Evolutionary conservation across 176 grass and related monocot species (phyloP).

Genomic region (Triticum timopheevii): DNA sequence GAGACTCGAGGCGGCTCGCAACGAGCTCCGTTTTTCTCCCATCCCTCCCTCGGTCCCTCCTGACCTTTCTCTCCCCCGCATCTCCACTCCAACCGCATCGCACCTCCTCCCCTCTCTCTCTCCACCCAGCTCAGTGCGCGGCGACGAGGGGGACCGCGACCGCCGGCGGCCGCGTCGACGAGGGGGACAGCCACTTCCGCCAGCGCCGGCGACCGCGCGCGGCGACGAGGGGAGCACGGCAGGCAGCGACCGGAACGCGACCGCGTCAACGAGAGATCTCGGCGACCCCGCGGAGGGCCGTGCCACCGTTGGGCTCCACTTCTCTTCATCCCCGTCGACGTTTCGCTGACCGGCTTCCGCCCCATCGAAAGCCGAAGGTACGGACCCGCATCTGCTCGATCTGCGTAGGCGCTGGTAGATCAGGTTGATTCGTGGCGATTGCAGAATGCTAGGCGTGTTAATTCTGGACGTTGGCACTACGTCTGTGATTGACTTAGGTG

Average conservation of each 20-base stretch:
- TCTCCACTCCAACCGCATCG: slow-evolving; percentile 24
- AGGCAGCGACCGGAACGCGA: not conserved
- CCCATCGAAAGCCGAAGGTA: not conserved
- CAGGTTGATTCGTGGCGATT: not conserved
- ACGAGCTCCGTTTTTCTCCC: not conserved
- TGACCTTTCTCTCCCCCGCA: not conserved
- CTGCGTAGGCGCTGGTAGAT: not conserved
- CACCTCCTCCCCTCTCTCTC: not conserved
- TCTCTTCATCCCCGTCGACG: not conserved
- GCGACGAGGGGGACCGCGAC: not conserved
- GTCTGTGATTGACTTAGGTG: not conserved
- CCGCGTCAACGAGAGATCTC: not conserved
- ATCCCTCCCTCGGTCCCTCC: not conserved
- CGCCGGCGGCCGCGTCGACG: not conserved
- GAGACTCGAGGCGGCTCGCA: not conserved
- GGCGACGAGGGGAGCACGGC: not conserved
- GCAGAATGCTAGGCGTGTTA: not conserved
- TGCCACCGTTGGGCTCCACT: not conserved
- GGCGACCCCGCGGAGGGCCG: not conserved
- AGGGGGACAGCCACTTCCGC: not conserved
- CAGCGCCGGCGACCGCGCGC: not conserved
- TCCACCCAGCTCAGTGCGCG: slow-evolving; percentile 7
- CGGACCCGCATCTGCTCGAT: not conserved
- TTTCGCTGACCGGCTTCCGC: not conserved
- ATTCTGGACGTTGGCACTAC: not conserved